These are phyloP conservation scores for Phialophora macrospora DNA, from an alignment of 2,329 filamentous ascomycete species.

Conservation along the genomic window DNA sequence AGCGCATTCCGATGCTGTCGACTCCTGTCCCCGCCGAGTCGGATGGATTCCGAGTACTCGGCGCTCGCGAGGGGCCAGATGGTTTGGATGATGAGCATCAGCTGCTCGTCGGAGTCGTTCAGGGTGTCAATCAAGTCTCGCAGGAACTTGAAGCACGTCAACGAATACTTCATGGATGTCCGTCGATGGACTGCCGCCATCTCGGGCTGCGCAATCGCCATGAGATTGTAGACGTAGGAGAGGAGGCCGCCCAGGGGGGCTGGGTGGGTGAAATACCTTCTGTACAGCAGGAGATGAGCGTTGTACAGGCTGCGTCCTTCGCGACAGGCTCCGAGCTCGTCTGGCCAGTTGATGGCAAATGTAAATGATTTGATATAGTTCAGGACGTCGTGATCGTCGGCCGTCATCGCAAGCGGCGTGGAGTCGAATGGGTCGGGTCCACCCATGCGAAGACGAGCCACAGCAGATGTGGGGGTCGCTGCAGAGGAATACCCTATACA, in stretches of 20 bases:
- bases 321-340: constrained; percentile 11
- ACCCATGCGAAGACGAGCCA: background rate
- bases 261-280: constrained; percentile 12
- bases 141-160: constrained; percentile 11
- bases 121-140: constrained; percentile 5
- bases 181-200: constrained; percentile 6
- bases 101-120: constrained; percentile 15
- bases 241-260: constrained; percentile 11
- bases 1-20: constrained; percentile 7
- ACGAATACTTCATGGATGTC: constrained; percentile 11
- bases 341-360: constrained; percentile 16
- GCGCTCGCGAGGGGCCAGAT: constrained; percentile 17
- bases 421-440: constrained; percentile 12
- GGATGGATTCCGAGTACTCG: constrained; percentile 15
- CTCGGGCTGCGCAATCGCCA: constrained; percentile 15
- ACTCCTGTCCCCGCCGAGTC: constrained; percentile 7
- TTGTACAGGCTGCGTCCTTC: constrained; percentile 10
- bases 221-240: constrained; percentile 18
- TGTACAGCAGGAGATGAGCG: background rate
- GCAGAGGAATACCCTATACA: background rate
- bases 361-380: constrained; percentile 12
- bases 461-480: background rate
- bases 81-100: constrained; percentile 11
- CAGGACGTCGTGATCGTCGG: constrained; percentile 10
- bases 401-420: constrained; percentile 5